Evolutionary conservation across 371 early-diverging fungal species (phyloP).

Genomic region (Mucor velutinosus): DNA sequence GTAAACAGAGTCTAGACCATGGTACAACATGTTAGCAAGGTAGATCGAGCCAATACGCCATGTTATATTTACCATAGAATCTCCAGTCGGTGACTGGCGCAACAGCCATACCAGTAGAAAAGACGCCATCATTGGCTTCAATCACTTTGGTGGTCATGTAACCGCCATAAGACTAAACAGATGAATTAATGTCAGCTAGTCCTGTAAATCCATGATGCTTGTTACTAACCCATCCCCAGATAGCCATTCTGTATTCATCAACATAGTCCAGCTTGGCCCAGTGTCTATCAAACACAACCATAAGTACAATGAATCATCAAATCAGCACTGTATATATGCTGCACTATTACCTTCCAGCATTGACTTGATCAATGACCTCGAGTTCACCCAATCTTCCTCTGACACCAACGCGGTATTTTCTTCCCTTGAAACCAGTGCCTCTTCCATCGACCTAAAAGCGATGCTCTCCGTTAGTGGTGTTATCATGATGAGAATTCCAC

Average conservation of each 20-base stretch:
- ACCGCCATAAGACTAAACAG: slow-evolving; percentile 87
- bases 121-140: slow-evolving; percentile 82
- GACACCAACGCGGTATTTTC: slow-evolving; percentile 79
- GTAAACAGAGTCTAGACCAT: slow-evolving; percentile 80
- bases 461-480: background rate
- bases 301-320: background rate
- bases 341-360: slow-evolving; percentile 64
- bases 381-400: slow-evolving; percentile 77
- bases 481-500: no score
- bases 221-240: slow-evolving; percentile 89
- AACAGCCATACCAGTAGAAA: slow-evolving; percentile 88
- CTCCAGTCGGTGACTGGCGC: slow-evolving; percentile 97
- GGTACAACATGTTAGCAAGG: background rate
- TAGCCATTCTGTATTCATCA: slow-evolving; percentile 76
- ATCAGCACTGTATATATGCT: background rate
- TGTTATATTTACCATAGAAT: slow-evolving; percentile 56
- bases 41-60: background rate
- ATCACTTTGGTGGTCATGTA: slow-evolving; percentile 85
- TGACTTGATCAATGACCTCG: slow-evolving; percentile 87
- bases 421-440: slow-evolving; percentile 89
- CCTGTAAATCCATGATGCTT: background rate
- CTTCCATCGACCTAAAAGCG: slow-evolving; percentile 77
- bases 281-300: slow-evolving; percentile 23
- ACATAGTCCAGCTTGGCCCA: slow-evolving; percentile 72
- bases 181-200: background rate